phyloP scores from a whole-genome alignment of 495 filamentous ascomycete genomes.

The Neurospora africana region DNA sequence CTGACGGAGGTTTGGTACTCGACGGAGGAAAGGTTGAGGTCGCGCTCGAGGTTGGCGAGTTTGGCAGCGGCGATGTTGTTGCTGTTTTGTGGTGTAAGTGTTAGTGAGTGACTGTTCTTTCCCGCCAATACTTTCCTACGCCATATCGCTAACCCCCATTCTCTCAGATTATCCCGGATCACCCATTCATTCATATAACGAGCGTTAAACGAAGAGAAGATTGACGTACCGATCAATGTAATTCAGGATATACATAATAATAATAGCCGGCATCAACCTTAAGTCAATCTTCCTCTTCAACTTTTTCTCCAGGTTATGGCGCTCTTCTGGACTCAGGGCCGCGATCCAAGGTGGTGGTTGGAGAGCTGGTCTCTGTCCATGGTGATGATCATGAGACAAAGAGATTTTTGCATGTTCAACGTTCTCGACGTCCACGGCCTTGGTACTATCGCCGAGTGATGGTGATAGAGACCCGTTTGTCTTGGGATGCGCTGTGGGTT shows the following conservation, averaged over 20 bases:
- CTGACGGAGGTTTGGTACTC: constrained; percentile 53
- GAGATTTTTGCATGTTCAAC: neutral
- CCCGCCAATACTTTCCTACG: no score
- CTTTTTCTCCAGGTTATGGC: constrained; percentile 32
- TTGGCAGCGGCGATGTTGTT: constrained; percentile 45
- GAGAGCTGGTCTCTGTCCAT: neutral
- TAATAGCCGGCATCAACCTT: constrained; percentile 46
- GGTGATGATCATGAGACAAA: neutral
- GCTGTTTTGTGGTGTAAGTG: constrained; percentile 8
- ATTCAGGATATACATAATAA: constrained; percentile 60
- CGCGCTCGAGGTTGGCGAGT: constrained; percentile 37
- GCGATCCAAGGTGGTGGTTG: constrained; percentile 40
- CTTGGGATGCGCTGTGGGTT: neutral
- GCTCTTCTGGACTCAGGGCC: constrained; percentile 37
- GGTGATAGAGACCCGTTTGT: neutral
- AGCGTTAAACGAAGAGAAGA: neutral
- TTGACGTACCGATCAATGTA: constrained; percentile 54
- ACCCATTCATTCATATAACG: neutral
- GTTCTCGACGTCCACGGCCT: neutral
- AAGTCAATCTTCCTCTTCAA: constrained; percentile 57
- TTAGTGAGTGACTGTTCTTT: neutral
- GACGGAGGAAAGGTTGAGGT: constrained; percentile 31
- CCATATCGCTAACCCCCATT: no score
- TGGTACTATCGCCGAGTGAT: neutral
- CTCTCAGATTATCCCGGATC: no score